These are phyloP conservation scores for Xylaria polymorpha DNA, from an alignment of 2,329 filamentous ascomycete genomes.

Conservation along the genomic window DNA sequence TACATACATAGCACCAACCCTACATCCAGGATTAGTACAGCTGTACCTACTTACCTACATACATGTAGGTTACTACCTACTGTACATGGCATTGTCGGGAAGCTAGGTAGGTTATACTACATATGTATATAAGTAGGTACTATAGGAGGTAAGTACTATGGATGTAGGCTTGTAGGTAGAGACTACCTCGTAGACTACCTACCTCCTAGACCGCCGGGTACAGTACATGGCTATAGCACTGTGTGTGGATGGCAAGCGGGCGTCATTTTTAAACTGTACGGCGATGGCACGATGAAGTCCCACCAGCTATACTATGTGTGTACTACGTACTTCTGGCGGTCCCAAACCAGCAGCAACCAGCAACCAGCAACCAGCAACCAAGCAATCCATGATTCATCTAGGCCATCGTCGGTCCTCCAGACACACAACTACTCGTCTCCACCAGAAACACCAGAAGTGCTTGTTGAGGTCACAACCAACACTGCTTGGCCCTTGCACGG, in stretches of 20 bases:
- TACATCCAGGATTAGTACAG: not conserved
- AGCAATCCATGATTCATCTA: conserved; percentile 12
- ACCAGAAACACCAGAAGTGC: conserved; percentile 26
- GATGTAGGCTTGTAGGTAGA: not conserved
- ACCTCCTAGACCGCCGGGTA: not conserved
- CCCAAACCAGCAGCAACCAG: conserved; percentile 12
- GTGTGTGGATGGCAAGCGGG: not conserved
- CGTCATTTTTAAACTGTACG: not conserved
- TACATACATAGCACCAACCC: too few relatives aligned
- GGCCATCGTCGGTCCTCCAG: conserved; percentile 16
- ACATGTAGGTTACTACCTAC: too few relatives aligned
- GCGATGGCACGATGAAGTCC: conserved; percentile 3
- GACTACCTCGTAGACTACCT: not conserved
- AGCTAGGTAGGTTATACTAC: not conserved
- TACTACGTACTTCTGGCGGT: not conserved
- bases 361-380: not conserved
- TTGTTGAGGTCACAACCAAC: conserved; percentile 20
- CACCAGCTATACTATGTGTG: not conserved
- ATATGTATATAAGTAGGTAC: not conserved
- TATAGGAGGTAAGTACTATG: not conserved
- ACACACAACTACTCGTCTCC: conserved; percentile 16
- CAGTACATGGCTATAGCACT: not conserved
- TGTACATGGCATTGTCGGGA: not conserved
- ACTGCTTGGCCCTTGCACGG: conserved; percentile 18
- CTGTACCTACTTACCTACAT: not conserved